Evolutionary conservation across 371 early-diverging fungal genomes (phyloP).

Genomic region (Mucor plumbeus): DNA sequence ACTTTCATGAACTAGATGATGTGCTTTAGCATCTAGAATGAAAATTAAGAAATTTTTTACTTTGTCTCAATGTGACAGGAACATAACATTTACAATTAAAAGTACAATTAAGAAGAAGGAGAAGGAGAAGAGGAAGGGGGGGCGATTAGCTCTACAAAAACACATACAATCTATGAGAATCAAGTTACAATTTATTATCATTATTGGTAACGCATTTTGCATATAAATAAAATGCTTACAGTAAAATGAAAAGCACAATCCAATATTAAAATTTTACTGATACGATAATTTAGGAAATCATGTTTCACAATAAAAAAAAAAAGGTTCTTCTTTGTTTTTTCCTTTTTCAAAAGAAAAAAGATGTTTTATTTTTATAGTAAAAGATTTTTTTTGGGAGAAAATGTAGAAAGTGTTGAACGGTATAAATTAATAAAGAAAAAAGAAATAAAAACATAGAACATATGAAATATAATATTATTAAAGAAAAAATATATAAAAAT

Average conservation of each 20-base stretch:
- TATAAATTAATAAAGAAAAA: slow-evolving; percentile 17
- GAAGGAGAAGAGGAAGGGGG: too few relatives aligned
- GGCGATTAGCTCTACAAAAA: too few relatives aligned
- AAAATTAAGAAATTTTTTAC: neutral
- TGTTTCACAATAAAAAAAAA: neutral
- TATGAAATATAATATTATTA: neutral
- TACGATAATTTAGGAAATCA: neutral
- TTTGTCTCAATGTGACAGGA: too few relatives aligned
- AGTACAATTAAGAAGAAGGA: neutral
- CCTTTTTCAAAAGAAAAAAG: neutral
- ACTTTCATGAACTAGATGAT: neutral
- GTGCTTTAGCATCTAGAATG: neutral
- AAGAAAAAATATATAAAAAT: slow-evolving; percentile 11
- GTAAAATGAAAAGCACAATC: neutral
- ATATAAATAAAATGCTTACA: neutral
- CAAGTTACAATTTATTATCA: too few relatives aligned
- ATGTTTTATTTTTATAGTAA: neutral
- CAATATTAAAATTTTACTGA: neutral
- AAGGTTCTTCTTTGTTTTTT: neutral
- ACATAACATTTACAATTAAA: neutral
- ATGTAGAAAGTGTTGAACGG: slow-evolving; percentile 30
- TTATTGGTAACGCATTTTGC: too few relatives aligned
- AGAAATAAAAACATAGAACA: slow-evolving; percentile 7
- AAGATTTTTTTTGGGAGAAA: neutral
- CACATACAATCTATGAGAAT: too few relatives aligned